Evolutionary conservation across 805 yeast species (phyloP).

Genomic region (Myxozyma sirexii): DNA sequence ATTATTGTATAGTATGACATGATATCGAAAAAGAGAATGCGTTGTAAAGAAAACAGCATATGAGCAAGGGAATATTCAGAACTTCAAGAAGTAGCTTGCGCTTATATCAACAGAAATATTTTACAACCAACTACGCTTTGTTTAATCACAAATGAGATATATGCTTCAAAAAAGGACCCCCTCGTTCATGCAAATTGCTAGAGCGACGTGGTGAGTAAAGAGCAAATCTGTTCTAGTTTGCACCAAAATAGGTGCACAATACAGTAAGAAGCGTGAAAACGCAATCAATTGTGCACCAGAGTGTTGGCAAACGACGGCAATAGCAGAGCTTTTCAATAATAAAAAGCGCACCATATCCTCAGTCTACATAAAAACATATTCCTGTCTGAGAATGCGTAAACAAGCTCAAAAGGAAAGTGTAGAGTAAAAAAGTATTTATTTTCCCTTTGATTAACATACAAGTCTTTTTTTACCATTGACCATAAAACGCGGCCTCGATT

Average conservation of each 20-base stretch:
- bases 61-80: not conserved
- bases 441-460: slow-evolving; percentile 27
- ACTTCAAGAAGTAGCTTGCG: too few relatives aligned
- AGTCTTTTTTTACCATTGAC: slow-evolving; percentile 15
- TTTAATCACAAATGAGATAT: not conserved
- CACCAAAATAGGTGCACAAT: slow-evolving; percentile 86
- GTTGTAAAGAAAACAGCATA: too few relatives aligned
- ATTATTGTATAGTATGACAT: too few relatives aligned
- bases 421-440: slow-evolving; percentile 12
- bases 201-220: slow-evolving; percentile 71
- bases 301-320: slow-evolving; percentile 78
- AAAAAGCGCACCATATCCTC: not conserved
- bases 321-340: not conserved
- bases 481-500: slow-evolving; percentile 3
- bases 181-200: slow-evolving; percentile 31
- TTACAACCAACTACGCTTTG: not conserved
- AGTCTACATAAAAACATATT: not conserved
- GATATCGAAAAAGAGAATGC: too few relatives aligned
- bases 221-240: slow-evolving; percentile 73
- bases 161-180: slow-evolving; percentile 31
- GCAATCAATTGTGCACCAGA: slow-evolving; percentile 70
- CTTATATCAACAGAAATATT: too few relatives aligned
- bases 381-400: not conserved
- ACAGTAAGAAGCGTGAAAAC: slow-evolving; percentile 35
- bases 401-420: not conserved